Evolutionary conservation across 805 yeast genomes (phyloP), one percentile per base, ranked within the genome.

Genomic region (Sugiyamaella marilandica): DNA sequence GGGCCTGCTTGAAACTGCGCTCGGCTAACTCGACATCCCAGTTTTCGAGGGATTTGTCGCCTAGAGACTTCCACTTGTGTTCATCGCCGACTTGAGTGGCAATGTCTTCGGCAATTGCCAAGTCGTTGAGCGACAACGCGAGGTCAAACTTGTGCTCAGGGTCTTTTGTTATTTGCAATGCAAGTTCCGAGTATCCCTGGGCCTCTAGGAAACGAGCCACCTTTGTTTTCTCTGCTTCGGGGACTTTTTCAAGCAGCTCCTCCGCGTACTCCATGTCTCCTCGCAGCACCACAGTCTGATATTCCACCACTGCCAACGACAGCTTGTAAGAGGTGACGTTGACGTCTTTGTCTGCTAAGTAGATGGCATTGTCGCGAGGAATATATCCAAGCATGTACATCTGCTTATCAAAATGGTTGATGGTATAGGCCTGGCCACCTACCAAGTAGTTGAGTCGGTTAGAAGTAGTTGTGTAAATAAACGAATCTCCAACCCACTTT

Each of bases 401-500:
- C 54, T 86, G 82, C 68, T 84, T 87, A 65, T 94, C 96, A 65
- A 86, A 91, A 74, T 94, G 98, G 34, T 92, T 90, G 70, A 94
- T 80, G 66, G 90, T 94, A 69, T 89, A 88, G 21, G 87, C 83
- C 65, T 90, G 87, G 37, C 95, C 95, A 62, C 99, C 99, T 55
- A 94, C 98, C 57, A 90, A 80, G 69, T 94, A 94, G 72, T 91
- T 92, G 65, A 94, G 77, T 70, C 98, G 82, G 72, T 90, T 88
- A 21, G 95, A 77, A 16, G 82, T 65, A 1, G 97, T 89, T 13
- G 97, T 88, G 74, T 85, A 94, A 50, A 94, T 81, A 68, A 92
- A 91, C 45, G 94, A 97, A 73, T 94, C 98, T 60, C 98, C 99
- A 63, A 91, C 90, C 90, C 97, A 94, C 69, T 84, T 85, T 64